Percentiles rank a stretch among this genome's conserved stretches.
These are phyloP conservation scores for Tuber aestivum DNA, from an alignment of 495 filamentous ascomycete genomes.

Conservation along the genomic window DNA sequence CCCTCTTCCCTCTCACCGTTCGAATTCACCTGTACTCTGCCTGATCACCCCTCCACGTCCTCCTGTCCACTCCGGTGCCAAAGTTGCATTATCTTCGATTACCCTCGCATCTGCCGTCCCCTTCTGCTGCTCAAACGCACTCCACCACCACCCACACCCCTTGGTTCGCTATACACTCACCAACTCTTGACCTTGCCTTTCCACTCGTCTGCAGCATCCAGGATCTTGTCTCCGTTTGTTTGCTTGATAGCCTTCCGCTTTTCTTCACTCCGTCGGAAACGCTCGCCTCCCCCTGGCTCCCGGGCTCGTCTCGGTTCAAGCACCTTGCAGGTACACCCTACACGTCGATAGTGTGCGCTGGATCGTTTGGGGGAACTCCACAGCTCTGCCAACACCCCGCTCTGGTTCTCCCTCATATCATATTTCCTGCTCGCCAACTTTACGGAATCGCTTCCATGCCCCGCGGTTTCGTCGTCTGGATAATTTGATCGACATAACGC, in stretches of 20 bases:
- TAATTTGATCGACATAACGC: slow-evolving; percentile 17
- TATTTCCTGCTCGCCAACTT: slow-evolving; percentile 24
- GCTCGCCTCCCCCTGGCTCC: slow-evolving; percentile 17
- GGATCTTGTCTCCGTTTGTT: slow-evolving; percentile 10
- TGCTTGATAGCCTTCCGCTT: slow-evolving; percentile 9
- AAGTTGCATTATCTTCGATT: slow-evolving; percentile 7
- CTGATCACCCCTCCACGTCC: slow-evolving; percentile 2
- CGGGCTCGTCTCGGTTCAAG: slow-evolving; percentile 27
- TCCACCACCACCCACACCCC: slow-evolving; percentile 12
- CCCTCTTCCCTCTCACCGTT: slow-evolving; percentile 7
- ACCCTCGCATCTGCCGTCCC: slow-evolving; percentile 2
- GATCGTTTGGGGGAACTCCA: slow-evolving; percentile 32
- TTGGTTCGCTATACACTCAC: slow-evolving; percentile 15
- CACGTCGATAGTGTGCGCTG: slow-evolving; percentile 43
- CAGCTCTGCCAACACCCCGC: slow-evolving; percentile 33
- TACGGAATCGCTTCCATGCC: slow-evolving; percentile 21
- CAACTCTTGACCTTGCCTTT: slow-evolving; percentile 13
- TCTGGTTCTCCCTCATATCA: slow-evolving; percentile 10
- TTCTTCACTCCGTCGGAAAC: slow-evolving; percentile 4
- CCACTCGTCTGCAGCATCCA: slow-evolving; percentile 7
- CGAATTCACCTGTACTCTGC: not conserved
- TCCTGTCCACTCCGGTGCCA: slow-evolving; percentile 9
- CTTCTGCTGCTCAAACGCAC: slow-evolving; percentile 9
- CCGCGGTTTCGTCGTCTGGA: not conserved
- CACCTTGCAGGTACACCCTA: slow-evolving; percentile 36